Evolutionary conservation across 176 grass and related monocot genomes (phyloP).

Genomic region (Zoysia pacifica): DNA sequence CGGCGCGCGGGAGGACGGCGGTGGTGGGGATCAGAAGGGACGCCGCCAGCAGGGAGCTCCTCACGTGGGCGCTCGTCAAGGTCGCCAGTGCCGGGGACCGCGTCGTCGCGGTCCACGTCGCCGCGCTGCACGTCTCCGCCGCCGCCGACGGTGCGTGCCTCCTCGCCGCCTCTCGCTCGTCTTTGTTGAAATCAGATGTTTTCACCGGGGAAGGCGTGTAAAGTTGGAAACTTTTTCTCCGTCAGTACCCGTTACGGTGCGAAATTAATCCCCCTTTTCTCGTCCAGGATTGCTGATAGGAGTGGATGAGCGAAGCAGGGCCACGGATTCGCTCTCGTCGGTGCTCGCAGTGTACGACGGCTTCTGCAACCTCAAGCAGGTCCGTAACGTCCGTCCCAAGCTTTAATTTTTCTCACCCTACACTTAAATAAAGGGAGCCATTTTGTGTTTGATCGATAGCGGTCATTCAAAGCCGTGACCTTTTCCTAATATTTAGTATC

Average conservation of each 20-base stretch:
- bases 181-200: too few species aligned
- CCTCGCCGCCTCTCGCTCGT: too few species aligned
- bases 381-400: slow-evolving; percentile 11
- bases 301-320: slow-evolving; percentile 30
- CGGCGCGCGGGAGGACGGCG: slow-evolving; percentile 46
- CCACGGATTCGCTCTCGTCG: slow-evolving; percentile 53
- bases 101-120: slow-evolving; percentile 87
- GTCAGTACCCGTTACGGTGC: not conserved
- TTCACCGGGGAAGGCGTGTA: too few species aligned
- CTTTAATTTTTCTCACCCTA: too few species aligned
- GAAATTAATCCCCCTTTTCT: not conserved
- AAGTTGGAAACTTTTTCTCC: not conserved
- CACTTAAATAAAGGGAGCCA: not conserved
- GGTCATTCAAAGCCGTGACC: slow-evolving; percentile 30
- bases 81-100: slow-evolving; percentile 79
- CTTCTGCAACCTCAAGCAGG: slow-evolving; percentile 98
- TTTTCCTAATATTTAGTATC: not conserved
- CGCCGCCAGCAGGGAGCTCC: slow-evolving; percentile 83
- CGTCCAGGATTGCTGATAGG: slow-evolving; percentile 7
- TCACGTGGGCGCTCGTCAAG: slow-evolving; percentile 98
- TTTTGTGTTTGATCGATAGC: not conserved
- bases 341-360: slow-evolving; percentile 90
- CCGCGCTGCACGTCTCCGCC: slow-evolving; percentile 47
- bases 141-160: slow-evolving; percentile 28
- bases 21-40: slow-evolving; percentile 85